Evolutionary conservation across 495 filamentous ascomycete species (phyloP), one percentile per base, ranked within the genome.

Genomic region (Hyaloscypha bicolor): DNA sequence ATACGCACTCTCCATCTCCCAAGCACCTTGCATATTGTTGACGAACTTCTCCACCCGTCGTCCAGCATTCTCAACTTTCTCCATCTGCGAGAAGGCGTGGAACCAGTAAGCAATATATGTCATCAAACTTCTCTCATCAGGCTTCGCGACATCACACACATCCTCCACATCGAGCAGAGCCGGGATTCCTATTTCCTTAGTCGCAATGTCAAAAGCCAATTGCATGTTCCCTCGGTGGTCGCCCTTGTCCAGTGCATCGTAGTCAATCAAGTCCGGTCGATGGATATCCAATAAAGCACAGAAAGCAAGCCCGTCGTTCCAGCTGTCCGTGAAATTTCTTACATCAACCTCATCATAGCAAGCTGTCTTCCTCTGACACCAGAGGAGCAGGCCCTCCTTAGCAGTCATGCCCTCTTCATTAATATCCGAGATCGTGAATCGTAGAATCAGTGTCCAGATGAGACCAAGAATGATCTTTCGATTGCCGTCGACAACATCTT

Each of bases 21-120:
- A 98, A 4, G 95, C 93, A n/a, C 94, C 95, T 70, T 97, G 93
- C 95, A 98, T 98, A 74, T 95, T 97, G 74, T 91, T 92, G 55
- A 98, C 91, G 71, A 99, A 99, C 80, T 99, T 99, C 81, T 99
- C 95, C 3, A 99, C 95, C 65, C 95, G 86, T 63, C 95, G 86
- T 3, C 95, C 95, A 2, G 96, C 96, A 75, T 98, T 99, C 75
- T 99, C 95, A 14, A 99, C 96, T 69, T 93, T 86, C 78, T 99
- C 95, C 86, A 99, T 92, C 74, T 97, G 93, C 29, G 94, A 97
- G 74, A 99, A 99, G 65, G 95, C 96, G 73, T 99, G 95, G 84
- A 98, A 99, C 95, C 96, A 99, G 78, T 98, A 98, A 66, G 95
- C 95, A 70, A 99, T 98, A 75, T 99, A 99, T 6, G 95, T 99